phyloP scores from a whole-genome alignment of 306 rosid species.

The Begonia loranthoides region DNA sequence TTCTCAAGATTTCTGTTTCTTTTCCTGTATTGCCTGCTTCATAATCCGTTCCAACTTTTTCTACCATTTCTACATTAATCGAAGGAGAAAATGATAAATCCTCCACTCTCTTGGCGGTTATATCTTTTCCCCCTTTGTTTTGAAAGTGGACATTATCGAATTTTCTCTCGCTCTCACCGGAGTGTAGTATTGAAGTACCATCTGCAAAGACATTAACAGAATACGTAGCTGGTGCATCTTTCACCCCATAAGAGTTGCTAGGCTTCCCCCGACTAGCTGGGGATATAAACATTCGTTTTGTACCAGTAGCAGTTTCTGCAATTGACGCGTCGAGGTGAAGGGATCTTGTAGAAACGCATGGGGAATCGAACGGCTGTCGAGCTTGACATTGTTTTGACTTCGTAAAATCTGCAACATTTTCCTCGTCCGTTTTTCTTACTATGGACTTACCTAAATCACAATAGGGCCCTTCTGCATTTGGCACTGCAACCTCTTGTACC shows the following conservation, averaged over 20 bases:
- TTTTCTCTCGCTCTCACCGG: constrained; percentile 29
- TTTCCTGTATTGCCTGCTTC: constrained; percentile 34
- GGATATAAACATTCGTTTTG: constrained; percentile 24
- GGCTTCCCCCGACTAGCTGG: constrained; percentile 26
- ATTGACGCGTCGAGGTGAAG: constrained; percentile 21
- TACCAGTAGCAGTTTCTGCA: constrained; percentile 27
- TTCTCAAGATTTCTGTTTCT: constrained; percentile 56
- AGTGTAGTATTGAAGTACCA: constrained; percentile 24
- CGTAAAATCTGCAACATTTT: constrained; percentile 23
- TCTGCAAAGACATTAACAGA: constrained; percentile 24
- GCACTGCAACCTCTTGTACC: constrained; percentile 20
- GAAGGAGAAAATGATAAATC: constrained; percentile 37
- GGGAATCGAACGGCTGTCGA: constrained; percentile 26
- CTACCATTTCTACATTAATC: constrained; percentile 21
- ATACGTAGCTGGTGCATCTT: constrained; percentile 20
- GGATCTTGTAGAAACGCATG: constrained; percentile 36
- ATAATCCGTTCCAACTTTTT: constrained; percentile 22
- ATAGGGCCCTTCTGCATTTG: constrained; percentile 27
- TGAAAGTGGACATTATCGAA: constrained; percentile 24
- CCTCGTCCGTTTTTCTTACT: constrained; percentile 21
- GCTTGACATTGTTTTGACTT: constrained; percentile 23
- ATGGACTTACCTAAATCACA: constrained; percentile 20
- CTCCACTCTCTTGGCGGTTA: constrained; percentile 20
- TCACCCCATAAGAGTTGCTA: constrained; percentile 24
- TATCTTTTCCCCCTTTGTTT: constrained; percentile 35